These are phyloP conservation scores for Pugionium dolabratum DNA, from an alignment of 345 rosid genomes.

Conservation along the genomic window DNA sequence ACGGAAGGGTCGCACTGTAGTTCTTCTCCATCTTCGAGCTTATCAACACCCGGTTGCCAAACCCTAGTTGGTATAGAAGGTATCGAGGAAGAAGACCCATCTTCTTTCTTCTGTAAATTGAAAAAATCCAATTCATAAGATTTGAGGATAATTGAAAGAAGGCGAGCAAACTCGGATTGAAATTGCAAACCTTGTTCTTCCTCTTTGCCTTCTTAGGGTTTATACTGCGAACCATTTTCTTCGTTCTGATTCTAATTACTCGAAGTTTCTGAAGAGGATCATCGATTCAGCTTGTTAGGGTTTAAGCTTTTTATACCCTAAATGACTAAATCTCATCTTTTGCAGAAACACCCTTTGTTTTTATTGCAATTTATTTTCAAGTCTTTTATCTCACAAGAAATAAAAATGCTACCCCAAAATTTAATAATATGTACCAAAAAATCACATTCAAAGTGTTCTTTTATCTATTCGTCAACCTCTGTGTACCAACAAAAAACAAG, in stretches of 20 bases:
- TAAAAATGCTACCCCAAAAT: neutral
- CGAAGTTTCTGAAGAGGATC: slow-evolving; percentile 10
- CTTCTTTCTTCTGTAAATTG: slow-evolving; percentile 46
- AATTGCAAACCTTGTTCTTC: slow-evolving; percentile 62
- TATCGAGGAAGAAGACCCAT: slow-evolving; percentile 55
- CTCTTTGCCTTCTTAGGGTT: slow-evolving; percentile 79
- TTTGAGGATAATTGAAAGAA: neutral
- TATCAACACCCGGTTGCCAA: slow-evolving; percentile 98
- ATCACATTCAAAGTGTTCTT: slow-evolving; percentile 11
- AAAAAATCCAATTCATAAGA: neutral
- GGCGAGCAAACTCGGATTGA: neutral
- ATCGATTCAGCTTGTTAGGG: slow-evolving; percentile 32
- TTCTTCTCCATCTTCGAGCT: slow-evolving; percentile 91
- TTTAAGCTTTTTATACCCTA: slow-evolving; percentile 34
- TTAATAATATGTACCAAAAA: neutral
- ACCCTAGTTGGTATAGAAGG: slow-evolving; percentile 71
- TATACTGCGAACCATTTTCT: slow-evolving; percentile 65
- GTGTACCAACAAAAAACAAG: too few species aligned
- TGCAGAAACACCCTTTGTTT: neutral
- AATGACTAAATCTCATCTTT: neutral
- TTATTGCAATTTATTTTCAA: neutral
- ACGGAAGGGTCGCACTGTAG: slow-evolving; percentile 94
- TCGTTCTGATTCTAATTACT: neutral
- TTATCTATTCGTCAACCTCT: neutral
- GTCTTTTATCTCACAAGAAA: neutral